A percentile compares a stretch with the other conserved stretches of the same genome.
Evolutionary conservation across 768 basidiomycete species (phyloP).

Genomic region (Exidia glandulosa): DNA sequence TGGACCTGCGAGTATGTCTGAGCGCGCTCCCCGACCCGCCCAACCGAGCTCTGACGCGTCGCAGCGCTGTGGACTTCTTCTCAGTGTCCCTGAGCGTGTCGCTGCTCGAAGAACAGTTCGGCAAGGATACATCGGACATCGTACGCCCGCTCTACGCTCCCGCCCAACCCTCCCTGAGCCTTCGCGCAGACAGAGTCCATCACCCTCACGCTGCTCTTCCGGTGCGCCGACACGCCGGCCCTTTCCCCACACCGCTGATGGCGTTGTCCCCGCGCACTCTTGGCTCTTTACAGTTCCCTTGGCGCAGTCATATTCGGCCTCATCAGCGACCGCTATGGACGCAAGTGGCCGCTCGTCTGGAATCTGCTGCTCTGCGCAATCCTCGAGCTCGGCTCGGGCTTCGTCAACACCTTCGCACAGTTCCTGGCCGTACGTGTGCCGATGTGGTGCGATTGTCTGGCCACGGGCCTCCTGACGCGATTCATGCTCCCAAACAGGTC

Average conservation of each 20-base stretch:
- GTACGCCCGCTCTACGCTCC: not conserved
- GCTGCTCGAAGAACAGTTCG: not conserved
- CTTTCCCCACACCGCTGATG: too few relatives aligned
- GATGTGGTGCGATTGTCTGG: slow-evolving; percentile 38
- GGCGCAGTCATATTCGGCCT: slow-evolving; percentile 55
- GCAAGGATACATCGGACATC: slow-evolving; percentile 4
- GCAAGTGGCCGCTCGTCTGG: slow-evolving; percentile 83
- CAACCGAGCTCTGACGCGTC: too few relatives aligned
- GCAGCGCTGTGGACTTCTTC: not conserved
- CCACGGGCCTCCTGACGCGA: too few relatives aligned
- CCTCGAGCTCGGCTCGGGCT: slow-evolving; percentile 73
- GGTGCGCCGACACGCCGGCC: too few relatives aligned
- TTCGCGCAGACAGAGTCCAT: slow-evolving; percentile 15
- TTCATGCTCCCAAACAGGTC: too few relatives aligned
- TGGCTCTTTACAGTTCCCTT: slow-evolving; percentile 18
- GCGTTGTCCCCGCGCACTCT: not conserved
- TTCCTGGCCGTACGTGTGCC: slow-evolving; percentile 78
- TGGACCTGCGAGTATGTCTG: not conserved
- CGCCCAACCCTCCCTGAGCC: not conserved
- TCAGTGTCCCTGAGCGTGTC: not conserved
- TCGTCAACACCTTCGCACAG: slow-evolving; percentile 62
- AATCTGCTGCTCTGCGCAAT: slow-evolving; percentile 62
- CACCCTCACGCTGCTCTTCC: slow-evolving; percentile 33
- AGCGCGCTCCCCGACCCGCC: too few relatives aligned
- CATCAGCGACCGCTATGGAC: slow-evolving; percentile 78